Evolutionary conservation across 208 protist genomes (phyloP).

Genomic region (Acanthamoeba sp.): DNA sequence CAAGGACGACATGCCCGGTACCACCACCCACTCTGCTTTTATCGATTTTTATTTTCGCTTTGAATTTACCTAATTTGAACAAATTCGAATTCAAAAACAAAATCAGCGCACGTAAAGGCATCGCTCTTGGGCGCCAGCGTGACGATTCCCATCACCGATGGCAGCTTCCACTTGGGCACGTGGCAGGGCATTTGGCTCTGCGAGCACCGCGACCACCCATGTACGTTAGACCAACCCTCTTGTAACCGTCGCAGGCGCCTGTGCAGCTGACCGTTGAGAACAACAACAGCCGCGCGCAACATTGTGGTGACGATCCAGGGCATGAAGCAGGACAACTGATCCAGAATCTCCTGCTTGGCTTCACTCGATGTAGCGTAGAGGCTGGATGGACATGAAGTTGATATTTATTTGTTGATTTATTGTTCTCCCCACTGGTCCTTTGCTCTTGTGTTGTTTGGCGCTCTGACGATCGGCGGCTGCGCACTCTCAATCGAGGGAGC

Average conservation of each 20-base stretch:
- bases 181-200: conserved; percentile 83
- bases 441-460: too few relatives aligned
- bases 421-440: too few relatives aligned
- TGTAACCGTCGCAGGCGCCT: too few relatives aligned
- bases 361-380: too few relatives aligned
- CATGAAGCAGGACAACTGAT: not conserved
- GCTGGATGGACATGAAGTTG: too few relatives aligned
- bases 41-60: not conserved
- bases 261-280: not conserved
- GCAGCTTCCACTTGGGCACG: conserved; percentile 80
- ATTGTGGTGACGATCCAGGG: conserved; percentile 35
- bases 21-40: not conserved
- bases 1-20: conserved; percentile 82
- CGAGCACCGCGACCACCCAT: conserved; percentile 66
- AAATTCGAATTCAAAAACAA: too few relatives aligned
- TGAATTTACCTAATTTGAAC: not conserved
- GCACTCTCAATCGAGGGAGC: not conserved
- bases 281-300: not conserved
- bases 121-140: conserved; percentile 74
- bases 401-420: not conserved
- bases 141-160: conserved; percentile 84
- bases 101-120: conserved; percentile 83
- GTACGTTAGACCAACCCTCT: not conserved
- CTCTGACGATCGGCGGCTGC: too few relatives aligned
- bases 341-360: not conserved